phyloP scores from a whole-genome alignment of 1,139 yeast genomes.

The Saccharomyces hybrid region DNA sequence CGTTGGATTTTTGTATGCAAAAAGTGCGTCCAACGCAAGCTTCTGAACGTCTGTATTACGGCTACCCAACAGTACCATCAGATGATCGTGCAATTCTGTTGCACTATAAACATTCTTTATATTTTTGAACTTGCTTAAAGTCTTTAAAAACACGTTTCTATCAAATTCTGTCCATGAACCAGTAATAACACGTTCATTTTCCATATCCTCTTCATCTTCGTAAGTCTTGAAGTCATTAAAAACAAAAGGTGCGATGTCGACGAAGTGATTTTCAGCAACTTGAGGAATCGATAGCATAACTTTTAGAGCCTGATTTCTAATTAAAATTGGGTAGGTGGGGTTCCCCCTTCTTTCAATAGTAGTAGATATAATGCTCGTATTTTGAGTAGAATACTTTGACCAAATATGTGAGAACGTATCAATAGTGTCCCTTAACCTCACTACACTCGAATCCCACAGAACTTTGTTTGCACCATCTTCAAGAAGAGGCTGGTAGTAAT shows the following conservation, averaged over 20 bases:
- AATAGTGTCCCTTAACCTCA: conserved; percentile 33
- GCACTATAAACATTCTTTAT: conserved; percentile 48
- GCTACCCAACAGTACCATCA: conserved; percentile 54
- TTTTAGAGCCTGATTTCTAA: conserved; percentile 29
- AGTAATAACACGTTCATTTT: conserved; percentile 16
- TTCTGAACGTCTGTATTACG: conserved; percentile 58
- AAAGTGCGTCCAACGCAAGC: conserved; percentile 62
- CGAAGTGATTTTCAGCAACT: conserved; percentile 57
- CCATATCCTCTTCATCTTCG: conserved; percentile 29
- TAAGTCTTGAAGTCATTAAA: conserved; percentile 29
- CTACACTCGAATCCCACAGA: conserved; percentile 32
- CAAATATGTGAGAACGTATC: conserved; percentile 24
- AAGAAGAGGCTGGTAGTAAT: conserved; percentile 16
- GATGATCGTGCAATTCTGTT: conserved; percentile 45
- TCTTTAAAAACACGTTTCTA: conserved; percentile 47
- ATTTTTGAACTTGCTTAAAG: conserved; percentile 59
- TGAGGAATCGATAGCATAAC: conserved; percentile 49
- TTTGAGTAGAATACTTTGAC: conserved; percentile 23
- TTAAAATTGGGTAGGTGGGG: conserved; percentile 25
- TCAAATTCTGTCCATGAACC: conserved; percentile 54
- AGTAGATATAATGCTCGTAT: conserved; percentile 35
- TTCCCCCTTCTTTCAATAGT: conserved; percentile 35
- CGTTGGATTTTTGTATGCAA: conserved; percentile 53
- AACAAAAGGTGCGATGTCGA: conserved; percentile 48
- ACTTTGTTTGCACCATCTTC: conserved; percentile 8